Percentiles rank a stretch among this genome's conserved stretches.
Evolutionary conservation across 176 grass and related monocot genomes (phyloP).

Genomic region (Alopecurus myosuroides): DNA sequence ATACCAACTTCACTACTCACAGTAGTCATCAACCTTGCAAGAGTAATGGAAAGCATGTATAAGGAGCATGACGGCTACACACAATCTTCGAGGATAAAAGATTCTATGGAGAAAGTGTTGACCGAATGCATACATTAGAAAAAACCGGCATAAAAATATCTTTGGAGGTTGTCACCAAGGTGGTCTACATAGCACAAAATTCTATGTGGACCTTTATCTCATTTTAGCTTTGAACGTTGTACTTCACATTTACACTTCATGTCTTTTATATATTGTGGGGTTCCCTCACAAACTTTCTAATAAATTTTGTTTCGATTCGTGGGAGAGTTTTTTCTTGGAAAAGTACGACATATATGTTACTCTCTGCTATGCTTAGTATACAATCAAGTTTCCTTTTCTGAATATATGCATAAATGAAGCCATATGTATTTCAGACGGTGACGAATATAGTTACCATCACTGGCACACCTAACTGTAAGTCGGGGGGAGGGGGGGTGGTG

Average conservation of each 20-base stretch:
- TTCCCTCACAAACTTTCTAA: not conserved
- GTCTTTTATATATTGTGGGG: not conserved
- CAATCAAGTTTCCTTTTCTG: too few species aligned
- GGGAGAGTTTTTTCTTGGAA: not conserved
- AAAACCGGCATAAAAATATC: not conserved
- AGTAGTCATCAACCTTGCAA: not conserved
- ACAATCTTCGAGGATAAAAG: not conserved
- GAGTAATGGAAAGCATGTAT: not conserved
- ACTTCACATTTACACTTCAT: not conserved
- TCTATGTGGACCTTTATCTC: not conserved
- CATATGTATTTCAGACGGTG: too few species aligned
- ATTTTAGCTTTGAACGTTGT: not conserved
- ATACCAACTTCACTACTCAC: not conserved
- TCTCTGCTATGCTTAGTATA: too few species aligned
- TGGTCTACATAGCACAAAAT: not conserved
- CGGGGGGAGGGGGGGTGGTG: too few species aligned
- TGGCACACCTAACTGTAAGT: too few species aligned
- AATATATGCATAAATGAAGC: too few species aligned
- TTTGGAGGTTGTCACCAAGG: not conserved
- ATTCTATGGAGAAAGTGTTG: not conserved
- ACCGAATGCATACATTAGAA: not conserved
- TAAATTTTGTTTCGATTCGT: not conserved
- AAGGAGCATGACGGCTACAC: not conserved
- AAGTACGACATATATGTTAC: not conserved
- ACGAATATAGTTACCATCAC: too few species aligned